Evolutionary conservation across 2,329 filamentous ascomycete genomes (phyloP), one percentile per base, ranked within the genome.

Genomic region (Metarhizium robertsii): DNA sequence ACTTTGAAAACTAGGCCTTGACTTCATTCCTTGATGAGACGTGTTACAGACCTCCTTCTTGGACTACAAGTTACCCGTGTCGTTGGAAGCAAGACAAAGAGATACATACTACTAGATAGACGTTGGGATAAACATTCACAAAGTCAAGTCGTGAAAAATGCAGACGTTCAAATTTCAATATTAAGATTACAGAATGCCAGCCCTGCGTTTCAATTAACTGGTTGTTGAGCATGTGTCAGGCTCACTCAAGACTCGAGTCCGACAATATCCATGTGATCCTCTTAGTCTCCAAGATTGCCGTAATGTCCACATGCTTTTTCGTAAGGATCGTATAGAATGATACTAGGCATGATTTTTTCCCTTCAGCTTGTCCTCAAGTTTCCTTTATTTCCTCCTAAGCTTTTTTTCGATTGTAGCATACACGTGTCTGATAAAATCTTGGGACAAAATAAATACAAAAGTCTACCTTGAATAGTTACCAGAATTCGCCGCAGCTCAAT

Each of bases 321-420:
- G 72, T 78, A 79, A 80, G 75, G 78, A 81, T 79, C 77, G 78
- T 80, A 75, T 53, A 78, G 76, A 79, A 80, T 73, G 68, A 69
- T 70, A 78, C 64, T 60, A 43, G 48, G 56, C 56, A 56, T 59
- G 40, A 42, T 2, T 16, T 16, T 40, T n/a, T 11, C 34, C 30
- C 34, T 42, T 14, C 32, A 13, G 25, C n/a, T 36, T 45, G 3
- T 20, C 30, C 29, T 43, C 7, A 16, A 8, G 13, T 30, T 7
- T n/a, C 34, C 53, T 54, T 25, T 18, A 4, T n/a, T 46, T 34
- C 29, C 29, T 36, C 13, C 25, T 3, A 43, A 29, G 32, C 18
- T 45, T 8, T 50, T 7, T 36, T 20, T 10, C 4, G 13, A 30
- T 4, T 13, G 47, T 36, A 36, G 14, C 32, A 56, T 55, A 62